Percentiles rank a stretch among this genome's conserved stretches.
phyloP scores from a whole-genome alignment of 2,329 filamentous ascomycete genomes.

The Scytalidium sp. region DNA sequence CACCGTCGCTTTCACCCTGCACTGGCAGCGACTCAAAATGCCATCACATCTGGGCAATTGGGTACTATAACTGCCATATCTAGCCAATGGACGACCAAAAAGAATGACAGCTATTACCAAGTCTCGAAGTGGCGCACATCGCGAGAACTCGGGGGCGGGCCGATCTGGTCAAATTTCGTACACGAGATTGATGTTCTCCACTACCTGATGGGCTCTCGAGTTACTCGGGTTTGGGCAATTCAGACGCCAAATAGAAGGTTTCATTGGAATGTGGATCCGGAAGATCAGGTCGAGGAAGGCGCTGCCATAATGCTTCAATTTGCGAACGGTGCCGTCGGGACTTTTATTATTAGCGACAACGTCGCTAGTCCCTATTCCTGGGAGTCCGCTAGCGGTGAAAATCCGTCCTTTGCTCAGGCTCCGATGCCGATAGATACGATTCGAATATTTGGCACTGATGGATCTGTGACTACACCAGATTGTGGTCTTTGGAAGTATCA shows the following conservation, averaged over 20 bases:
- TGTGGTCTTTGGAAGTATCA: conserved; percentile 49
- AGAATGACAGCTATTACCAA: background rate
- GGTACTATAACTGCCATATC: conserved; percentile 49
- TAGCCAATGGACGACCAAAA: conserved; percentile 43
- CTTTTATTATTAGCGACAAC: conserved; percentile 53
- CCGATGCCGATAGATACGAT: conserved; percentile 41
- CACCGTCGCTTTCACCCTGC: conserved; percentile 59
- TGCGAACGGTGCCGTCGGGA: conserved; percentile 50
- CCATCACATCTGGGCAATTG: conserved; percentile 36
- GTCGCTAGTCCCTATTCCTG: conserved; percentile 51
- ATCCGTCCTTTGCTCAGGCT: conserved; percentile 47
- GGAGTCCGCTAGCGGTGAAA: conserved; percentile 57
- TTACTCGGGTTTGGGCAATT: no score
- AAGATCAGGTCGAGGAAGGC: conserved; percentile 51
- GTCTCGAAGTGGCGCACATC: background rate
- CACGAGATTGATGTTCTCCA: conserved; percentile 57
- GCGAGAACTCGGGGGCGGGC: conserved; percentile 37
- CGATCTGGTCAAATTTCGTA: conserved; percentile 54
- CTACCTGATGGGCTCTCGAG: conserved; percentile 41
- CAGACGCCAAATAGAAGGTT: no score
- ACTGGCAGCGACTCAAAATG: conserved; percentile 44
- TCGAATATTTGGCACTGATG: conserved; percentile 51
- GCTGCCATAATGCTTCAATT: conserved; percentile 52
- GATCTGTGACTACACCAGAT: conserved; percentile 50
- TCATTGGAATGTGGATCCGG: no score